Percentiles rank a stretch among this genome's conserved stretches.
Evolutionary conservation across 2,329 filamentous ascomycete species (phyloP).

Genomic region (Pseudogymnoascus sp.): DNA sequence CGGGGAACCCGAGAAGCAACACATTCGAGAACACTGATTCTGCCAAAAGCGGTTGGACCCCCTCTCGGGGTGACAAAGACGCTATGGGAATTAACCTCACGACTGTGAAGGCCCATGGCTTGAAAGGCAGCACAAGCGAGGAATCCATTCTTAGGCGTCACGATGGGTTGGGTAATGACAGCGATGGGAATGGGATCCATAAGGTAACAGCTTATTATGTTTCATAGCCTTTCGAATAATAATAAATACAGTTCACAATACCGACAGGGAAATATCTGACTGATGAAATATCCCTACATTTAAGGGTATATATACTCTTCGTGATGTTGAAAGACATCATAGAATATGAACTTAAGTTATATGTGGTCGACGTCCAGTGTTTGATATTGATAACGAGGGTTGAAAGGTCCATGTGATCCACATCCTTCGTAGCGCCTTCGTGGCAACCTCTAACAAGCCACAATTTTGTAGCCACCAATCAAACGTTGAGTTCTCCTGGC

Average conservation of each 20-base stretch:
- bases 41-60: conserved; percentile 15
- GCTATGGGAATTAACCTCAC: conserved; percentile 8
- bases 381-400: not conserved
- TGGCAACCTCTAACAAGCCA: not conserved
- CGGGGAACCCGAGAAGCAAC: not conserved
- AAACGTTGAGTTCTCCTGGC: not conserved
- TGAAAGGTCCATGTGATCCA: not conserved
- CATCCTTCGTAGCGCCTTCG: not conserved
- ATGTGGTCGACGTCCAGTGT: not conserved
- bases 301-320: not conserved
- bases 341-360: not conserved
- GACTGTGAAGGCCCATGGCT: not conserved
- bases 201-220: not conserved
- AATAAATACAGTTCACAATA: not conserved
- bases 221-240: not conserved
- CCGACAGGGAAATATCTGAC: not conserved
- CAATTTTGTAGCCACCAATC: not conserved
- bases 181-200: not conserved
- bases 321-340: not conserved
- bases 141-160: conserved; percentile 12
- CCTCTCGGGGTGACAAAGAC: conserved; percentile 1
- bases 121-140: conserved; percentile 12
- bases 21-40: conserved; percentile 12
- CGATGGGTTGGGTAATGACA: not conserved
- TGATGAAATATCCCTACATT: not conserved